These are phyloP conservation scores for Calonectria henricotiae DNA, from an alignment of 2,329 filamentous ascomycete genomes.

Conservation along the genomic window DNA sequence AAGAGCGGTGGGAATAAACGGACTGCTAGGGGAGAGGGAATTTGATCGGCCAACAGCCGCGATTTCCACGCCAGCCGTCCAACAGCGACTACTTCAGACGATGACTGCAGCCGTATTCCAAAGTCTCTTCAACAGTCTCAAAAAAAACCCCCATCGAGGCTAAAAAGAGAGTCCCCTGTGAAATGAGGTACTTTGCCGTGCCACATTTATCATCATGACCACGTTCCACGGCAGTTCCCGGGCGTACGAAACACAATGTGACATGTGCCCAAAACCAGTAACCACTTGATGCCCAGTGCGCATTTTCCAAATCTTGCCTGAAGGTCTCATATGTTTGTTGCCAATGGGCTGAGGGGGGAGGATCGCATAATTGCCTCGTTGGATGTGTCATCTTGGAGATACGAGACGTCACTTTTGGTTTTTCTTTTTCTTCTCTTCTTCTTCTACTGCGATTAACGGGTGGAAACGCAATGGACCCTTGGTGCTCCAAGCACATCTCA, in stretches of 20 bases:
- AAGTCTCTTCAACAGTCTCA: background rate
- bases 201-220: background rate
- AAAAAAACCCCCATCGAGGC: background rate
- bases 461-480: constrained; percentile 17
- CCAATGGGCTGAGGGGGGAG: constrained; percentile 3
- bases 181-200: background rate
- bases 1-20: constrained; percentile 29
- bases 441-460: constrained; percentile 4
- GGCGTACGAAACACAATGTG: constrained; percentile 21
- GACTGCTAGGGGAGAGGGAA: constrained; percentile 10
- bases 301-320: constrained; percentile 8
- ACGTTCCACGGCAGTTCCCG: constrained; percentile 27
- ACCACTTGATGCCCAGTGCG: constrained; percentile 21
- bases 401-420: background rate
- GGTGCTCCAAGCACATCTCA: background rate
- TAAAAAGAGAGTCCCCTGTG: background rate
- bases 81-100: background rate
- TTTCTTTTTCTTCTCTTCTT: constrained; percentile 9
- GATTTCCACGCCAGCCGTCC: background rate
- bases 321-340: background rate
- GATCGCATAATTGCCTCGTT: background rate
- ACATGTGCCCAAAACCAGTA: constrained; percentile 9
- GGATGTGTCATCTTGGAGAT: constrained; percentile 10
- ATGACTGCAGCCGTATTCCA: background rate
- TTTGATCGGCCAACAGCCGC: constrained; percentile 18